Percentiles rank a stretch among this genome's conserved stretches.
These are phyloP conservation scores for Eimeria praecox DNA, from an alignment of 169 alveolate genomes.

Conservation along the genomic window DNA sequence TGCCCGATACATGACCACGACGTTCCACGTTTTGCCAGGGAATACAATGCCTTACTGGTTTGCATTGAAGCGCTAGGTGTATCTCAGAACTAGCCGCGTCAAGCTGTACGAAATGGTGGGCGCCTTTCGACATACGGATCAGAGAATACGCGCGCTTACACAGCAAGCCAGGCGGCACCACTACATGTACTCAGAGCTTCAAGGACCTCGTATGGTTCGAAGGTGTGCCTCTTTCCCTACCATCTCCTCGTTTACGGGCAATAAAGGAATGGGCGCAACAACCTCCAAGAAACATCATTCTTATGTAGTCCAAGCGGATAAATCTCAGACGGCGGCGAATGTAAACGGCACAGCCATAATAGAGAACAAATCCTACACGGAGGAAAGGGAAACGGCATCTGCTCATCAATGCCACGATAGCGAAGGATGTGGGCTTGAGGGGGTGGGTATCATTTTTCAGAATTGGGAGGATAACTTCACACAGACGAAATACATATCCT, in stretches of 20 bases:
- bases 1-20: not conserved
- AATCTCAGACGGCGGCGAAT: not conserved
- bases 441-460: not conserved
- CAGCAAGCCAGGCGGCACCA: slow-evolving; percentile 40
- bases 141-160: slow-evolving; percentile 37
- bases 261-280: not conserved
- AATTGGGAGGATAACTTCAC: not conserved
- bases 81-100: slow-evolving; percentile 56
- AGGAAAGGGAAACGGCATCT: not conserved
- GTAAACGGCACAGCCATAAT: not conserved
- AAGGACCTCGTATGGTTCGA: slow-evolving; percentile 18
- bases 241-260: not conserved
- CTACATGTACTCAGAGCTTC: slow-evolving; percentile 48
- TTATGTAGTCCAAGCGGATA: not conserved
- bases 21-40: not conserved
- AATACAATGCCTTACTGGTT: not conserved
- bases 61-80: not conserved
- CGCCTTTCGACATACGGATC: not conserved
- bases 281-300: not conserved
- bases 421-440: not conserved
- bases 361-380: not conserved
- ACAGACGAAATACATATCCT: not conserved
- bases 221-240: slow-evolving; percentile 27
- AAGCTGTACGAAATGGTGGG: slow-evolving; percentile 69
- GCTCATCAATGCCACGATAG: not conserved